Evolutionary conservation across 148 eudicot genomes (phyloP).

Genomic region (Dysphania ambrosioides): DNA sequence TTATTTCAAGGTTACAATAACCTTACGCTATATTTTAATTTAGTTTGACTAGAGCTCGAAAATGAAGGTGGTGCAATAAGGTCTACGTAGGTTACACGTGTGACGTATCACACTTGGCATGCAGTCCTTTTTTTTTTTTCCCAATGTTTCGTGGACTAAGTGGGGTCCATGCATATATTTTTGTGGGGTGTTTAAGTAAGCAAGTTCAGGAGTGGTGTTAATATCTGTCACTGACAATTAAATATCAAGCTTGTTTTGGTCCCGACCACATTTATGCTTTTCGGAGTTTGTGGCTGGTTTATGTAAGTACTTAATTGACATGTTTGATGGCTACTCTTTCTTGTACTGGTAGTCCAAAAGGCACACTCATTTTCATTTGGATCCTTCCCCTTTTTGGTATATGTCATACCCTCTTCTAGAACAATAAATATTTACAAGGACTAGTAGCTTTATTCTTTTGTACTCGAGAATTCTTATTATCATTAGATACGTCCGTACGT

Average conservation of each 20-base stretch:
- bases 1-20: background rate
- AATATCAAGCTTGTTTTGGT: too few species aligned
- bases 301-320: conserved; percentile 8
- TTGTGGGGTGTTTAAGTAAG: conserved; percentile 8
- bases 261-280: too few species aligned
- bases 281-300: conserved; percentile 5
- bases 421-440: too few species aligned
- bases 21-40: background rate
- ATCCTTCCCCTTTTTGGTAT: conserved; percentile 3
- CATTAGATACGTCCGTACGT: too few species aligned
- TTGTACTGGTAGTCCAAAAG: background rate
- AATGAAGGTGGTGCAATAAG: background rate
- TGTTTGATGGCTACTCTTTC: conserved; percentile 12
- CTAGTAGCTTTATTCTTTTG: too few species aligned
- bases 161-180: conserved; percentile 6
- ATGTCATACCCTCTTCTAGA: background rate
- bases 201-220: conserved; percentile 1
- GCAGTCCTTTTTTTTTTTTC: background rate
- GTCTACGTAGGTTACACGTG: conserved; percentile 9
- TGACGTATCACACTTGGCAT: conserved; percentile 19
- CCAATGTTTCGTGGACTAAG: background rate
- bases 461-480: background rate
- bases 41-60: background rate
- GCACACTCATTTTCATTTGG: conserved; percentile 5
- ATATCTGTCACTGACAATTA: too few species aligned